Base-by-base conservation (phyloP, 192 early-diverging fungal species). In the Gryganskiella cystojenkinii region DNA sequence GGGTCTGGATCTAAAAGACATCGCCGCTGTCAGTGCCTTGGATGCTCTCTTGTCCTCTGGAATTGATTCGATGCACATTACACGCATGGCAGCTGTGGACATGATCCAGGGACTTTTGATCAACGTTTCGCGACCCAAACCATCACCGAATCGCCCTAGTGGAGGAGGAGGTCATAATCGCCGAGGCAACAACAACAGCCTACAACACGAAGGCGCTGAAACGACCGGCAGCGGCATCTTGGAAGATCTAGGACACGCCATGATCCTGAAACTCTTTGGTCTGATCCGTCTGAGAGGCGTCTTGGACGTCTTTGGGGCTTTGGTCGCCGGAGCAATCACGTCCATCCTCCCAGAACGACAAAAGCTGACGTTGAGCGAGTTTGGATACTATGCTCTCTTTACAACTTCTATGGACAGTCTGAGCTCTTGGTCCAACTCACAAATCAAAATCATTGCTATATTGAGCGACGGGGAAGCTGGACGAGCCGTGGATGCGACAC, bases 341-440 rank as follows among this genome's bases (percentile, higher is more conserved):
- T 69, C 74, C 0, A 46, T 78, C 17, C 46, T 78, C 28, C 74
- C 66, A 6, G 66, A 68, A 22, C 35, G 52, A 20, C 43, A 59
- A 1, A 78, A 78, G 28, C 25, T 78, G 53, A 78, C 74, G 3
- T 24, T 78, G 28, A 78, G 67, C 22, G 74, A 78, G 42, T 78
- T 78, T 60, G 74, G 74, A 25, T 78, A 78, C 56, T 64, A 69
- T 69, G 74, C 66, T 0, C 56, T 78, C 17, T 78, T 78, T 28
- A 78, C 74, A 14, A 78, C 74, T 1, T 64, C 74, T 2, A 59
- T 78, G 74, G 74, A 78, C 19, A 63, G 74, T 54, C 30, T 69
- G 14, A 25, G 43, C 17, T 78, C 74, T 13, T 78, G 74, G 74
- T 33, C 61, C 3, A 65, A 78, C 25, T 49, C 66, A 1, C 45